These are phyloP conservation scores for Penicillium soppii DNA, from an alignment of 495 filamentous ascomycete species.

Conservation along the genomic window DNA sequence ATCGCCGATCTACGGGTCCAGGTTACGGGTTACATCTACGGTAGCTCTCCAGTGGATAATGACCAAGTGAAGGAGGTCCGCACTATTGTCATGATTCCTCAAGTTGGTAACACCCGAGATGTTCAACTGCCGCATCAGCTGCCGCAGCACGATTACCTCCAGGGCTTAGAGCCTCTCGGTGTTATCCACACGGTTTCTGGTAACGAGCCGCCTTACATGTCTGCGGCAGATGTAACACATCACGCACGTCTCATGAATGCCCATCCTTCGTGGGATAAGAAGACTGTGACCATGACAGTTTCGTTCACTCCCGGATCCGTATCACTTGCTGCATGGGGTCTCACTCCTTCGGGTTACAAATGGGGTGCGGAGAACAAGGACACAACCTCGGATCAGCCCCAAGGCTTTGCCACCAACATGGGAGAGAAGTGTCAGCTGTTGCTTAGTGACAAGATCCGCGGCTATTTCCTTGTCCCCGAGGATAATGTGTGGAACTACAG, in stretches of 20 bases:
- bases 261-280: constrained; percentile 87
- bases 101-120: constrained; percentile 91
- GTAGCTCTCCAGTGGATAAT: constrained; percentile 88
- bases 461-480: constrained; percentile 95
- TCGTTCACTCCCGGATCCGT: constrained; percentile 99
- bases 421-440: constrained; percentile 94
- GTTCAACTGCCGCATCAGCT: constrained; percentile 89
- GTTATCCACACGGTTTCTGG: constrained; percentile 94
- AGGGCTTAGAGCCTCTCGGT: constrained; percentile 85
- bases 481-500: constrained; percentile 94
- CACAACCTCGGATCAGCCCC: constrained; percentile 82
- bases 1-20: constrained; percentile 97
- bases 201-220: constrained; percentile 95
- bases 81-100: constrained; percentile 95
- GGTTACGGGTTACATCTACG: constrained; percentile 94
- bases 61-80: constrained; percentile 95
- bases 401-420: constrained; percentile 89
- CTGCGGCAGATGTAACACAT: constrained; percentile 87
- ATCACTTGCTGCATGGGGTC: constrained; percentile 86
- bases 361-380: constrained; percentile 98
- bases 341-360: constrained; percentile 89
- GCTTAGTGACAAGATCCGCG: constrained; percentile 86
- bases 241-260: constrained; percentile 84
- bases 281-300: constrained; percentile 93
- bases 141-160: constrained; percentile 89